phyloP scores from a whole-genome alignment of 768 basidiomycete genomes.

The Serpula lacrymans region DNA sequence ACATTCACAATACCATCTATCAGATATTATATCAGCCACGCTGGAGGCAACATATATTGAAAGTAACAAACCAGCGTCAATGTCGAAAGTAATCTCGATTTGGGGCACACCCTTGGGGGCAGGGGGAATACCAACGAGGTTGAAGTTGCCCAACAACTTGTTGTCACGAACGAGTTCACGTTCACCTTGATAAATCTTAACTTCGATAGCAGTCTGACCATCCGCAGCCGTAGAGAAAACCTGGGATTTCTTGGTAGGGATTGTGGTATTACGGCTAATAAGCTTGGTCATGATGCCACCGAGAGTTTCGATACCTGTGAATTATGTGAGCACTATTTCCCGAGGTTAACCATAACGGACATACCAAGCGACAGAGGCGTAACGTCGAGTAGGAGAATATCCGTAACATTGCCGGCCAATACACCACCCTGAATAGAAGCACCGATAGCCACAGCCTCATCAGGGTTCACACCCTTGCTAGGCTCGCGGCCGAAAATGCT shows the following conservation, averaged over 20 bases:
- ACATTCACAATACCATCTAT: slow-evolving; percentile 96
- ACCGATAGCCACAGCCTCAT: slow-evolving; percentile 98
- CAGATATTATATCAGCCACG: slow-evolving; percentile 5
- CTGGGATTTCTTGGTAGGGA: slow-evolving; percentile 99
- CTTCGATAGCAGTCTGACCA: slow-evolving; percentile 98
- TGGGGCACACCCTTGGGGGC: slow-evolving; percentile 75
- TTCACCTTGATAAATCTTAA: slow-evolving; percentile 99
- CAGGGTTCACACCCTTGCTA: slow-evolving; percentile 98
- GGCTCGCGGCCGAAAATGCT: slow-evolving; percentile 92
- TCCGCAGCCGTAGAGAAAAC: slow-evolving; percentile 99
- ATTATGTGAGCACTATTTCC: slow-evolving; percentile 1
- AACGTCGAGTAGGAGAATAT: slow-evolving; percentile 91
- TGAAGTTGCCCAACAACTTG: slow-evolving; percentile 99
- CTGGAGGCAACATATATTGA: neutral
- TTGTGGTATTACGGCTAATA: slow-evolving; percentile 97
- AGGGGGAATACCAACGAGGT: slow-evolving; percentile 94
- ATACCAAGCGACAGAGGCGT: slow-evolving; percentile 95
- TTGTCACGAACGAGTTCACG: slow-evolving; percentile 98
- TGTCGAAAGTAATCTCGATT: slow-evolving; percentile 90
- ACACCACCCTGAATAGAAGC: slow-evolving; percentile 99
- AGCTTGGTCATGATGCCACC: slow-evolving; percentile 99
- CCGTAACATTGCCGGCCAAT: slow-evolving; percentile 92
- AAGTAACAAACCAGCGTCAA: slow-evolving; percentile 74
- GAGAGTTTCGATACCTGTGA: slow-evolving; percentile 83
- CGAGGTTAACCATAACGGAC: slow-evolving; percentile 13